These are phyloP conservation scores for Cucurbita ficifolia DNA, from an alignment of 306 rosid species.

Conservation along the genomic window DNA sequence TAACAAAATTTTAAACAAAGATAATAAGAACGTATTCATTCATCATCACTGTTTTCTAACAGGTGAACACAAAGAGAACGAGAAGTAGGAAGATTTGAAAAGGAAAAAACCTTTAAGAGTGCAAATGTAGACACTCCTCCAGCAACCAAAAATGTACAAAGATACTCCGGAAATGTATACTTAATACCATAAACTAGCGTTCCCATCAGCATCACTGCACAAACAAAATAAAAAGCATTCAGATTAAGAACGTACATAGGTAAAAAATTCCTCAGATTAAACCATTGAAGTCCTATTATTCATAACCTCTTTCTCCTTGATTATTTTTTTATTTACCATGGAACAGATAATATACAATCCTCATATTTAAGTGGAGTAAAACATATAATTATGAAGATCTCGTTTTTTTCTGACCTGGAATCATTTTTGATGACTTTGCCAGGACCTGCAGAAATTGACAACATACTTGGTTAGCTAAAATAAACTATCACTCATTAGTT, in stretches of 20 bases:
- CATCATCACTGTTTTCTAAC: background rate
- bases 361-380: background rate
- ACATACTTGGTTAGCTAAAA: background rate
- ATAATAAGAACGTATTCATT: background rate
- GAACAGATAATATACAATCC: background rate
- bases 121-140: conserved; percentile 95
- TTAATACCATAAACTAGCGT: conserved; percentile 66
- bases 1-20: conserved; percentile 5
- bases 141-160: conserved; percentile 85
- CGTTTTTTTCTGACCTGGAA: conserved; percentile 60
- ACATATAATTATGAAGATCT: background rate
- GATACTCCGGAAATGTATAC: conserved; percentile 65
- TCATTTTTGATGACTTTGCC: conserved; percentile 97
- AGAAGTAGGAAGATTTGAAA: background rate
- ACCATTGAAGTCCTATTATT: background rate
- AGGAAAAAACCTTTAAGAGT: conserved; percentile 56
- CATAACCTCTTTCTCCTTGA: background rate
- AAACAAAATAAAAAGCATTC: background rate
- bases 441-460: conserved; percentile 55
- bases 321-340: background rate
- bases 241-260: background rate
- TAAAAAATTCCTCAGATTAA: background rate
- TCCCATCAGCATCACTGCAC: conserved; percentile 98
- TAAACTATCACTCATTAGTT: background rate
- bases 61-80: background rate